These are phyloP conservation scores for Penicillium silybi DNA, from an alignment of 495 filamentous ascomycete species.

Conservation along the genomic window DNA sequence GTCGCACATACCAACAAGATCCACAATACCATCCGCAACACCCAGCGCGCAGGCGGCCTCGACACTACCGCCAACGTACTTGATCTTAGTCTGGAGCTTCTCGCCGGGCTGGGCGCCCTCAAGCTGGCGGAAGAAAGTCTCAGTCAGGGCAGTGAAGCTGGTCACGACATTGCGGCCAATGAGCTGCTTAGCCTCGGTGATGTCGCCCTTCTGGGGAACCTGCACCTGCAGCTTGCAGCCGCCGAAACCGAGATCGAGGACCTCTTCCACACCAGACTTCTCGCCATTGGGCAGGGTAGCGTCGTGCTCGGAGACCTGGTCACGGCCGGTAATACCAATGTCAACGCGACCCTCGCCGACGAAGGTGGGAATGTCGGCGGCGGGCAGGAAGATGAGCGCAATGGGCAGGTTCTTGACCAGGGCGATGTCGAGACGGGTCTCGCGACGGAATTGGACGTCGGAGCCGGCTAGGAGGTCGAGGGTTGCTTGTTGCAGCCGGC, in stretches of 20 bases:
- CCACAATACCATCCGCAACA: constrained; percentile 94
- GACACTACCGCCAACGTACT: constrained; percentile 90
- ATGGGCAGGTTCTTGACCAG: constrained; percentile 93
- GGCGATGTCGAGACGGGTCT: constrained; percentile 91
- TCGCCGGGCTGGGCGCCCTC: constrained; percentile 48
- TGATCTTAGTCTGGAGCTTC: constrained; percentile 63
- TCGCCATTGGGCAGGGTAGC: constrained; percentile 53
- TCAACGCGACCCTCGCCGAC: constrained; percentile 93
- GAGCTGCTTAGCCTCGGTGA: constrained; percentile 65
- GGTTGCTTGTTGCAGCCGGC: constrained; percentile 77
- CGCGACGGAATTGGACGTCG: constrained; percentile 93
- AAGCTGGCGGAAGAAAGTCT: constrained; percentile 73
- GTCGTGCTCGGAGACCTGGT: constrained; percentile 91
- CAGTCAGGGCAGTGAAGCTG: constrained; percentile 81
- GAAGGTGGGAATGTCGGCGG: constrained; percentile 94
- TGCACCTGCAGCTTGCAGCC: constrained; percentile 91
- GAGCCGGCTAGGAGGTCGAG: constrained; percentile 87
- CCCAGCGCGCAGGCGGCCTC: constrained; percentile 95
- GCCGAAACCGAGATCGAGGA: constrained; percentile 89
- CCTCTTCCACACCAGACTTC: constrained; percentile 68
- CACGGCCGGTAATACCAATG: constrained; percentile 88
- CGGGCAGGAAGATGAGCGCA: constrained; percentile 94
- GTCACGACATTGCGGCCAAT: constrained; percentile 94
- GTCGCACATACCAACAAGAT: constrained; percentile 73
- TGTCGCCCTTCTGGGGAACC: constrained; percentile 79